A percentile compares a stretch with the other conserved stretches of the same genome.
phyloP scores from a whole-genome alignment of 495 filamentous ascomycete species.

The Aspergillus affinis region DNA sequence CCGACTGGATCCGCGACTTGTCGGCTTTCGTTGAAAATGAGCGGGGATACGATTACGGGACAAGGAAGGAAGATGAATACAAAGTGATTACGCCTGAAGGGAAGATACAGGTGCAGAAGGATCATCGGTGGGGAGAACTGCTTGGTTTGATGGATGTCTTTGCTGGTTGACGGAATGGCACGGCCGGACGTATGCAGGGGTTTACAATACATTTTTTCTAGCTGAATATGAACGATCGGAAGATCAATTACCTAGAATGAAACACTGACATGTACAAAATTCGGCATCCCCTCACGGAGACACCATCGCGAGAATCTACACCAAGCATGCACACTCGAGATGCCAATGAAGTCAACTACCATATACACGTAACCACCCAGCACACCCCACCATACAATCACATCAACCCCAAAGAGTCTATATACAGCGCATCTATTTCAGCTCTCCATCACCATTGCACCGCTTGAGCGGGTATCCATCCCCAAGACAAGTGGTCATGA shows the following conservation, averaged over 20 bases:
- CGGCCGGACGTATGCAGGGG: too few species aligned
- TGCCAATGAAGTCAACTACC: too few species aligned
- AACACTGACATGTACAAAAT: too few species aligned
- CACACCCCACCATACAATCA: too few species aligned
- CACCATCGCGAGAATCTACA: too few species aligned
- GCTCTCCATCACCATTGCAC: slow-evolving; percentile 12
- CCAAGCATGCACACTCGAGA: too few species aligned
- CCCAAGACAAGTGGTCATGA: slow-evolving; percentile 18
- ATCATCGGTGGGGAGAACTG: slow-evolving; percentile 22
- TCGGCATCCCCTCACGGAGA: too few species aligned
- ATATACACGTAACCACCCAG: too few species aligned
- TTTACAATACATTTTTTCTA: too few species aligned
- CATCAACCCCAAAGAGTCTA: too few species aligned
- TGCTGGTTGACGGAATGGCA: not conserved
- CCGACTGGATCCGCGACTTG: slow-evolving; percentile 27
- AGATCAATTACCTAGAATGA: too few species aligned
- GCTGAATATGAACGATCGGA: too few species aligned
- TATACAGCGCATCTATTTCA: slow-evolving; percentile 16
- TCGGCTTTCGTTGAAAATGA: slow-evolving; percentile 27
- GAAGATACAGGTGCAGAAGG: slow-evolving; percentile 25
- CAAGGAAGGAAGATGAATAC: slow-evolving; percentile 21
- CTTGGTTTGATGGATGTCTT: slow-evolving; percentile 17
- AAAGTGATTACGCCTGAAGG: slow-evolving; percentile 24
- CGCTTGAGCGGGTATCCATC: slow-evolving; percentile 13
- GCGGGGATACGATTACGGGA: slow-evolving; percentile 19